Base-by-base conservation (phyloP, 2,329 filamentous ascomycete species). In the Phyllosticta paracitricarpa region DNA sequence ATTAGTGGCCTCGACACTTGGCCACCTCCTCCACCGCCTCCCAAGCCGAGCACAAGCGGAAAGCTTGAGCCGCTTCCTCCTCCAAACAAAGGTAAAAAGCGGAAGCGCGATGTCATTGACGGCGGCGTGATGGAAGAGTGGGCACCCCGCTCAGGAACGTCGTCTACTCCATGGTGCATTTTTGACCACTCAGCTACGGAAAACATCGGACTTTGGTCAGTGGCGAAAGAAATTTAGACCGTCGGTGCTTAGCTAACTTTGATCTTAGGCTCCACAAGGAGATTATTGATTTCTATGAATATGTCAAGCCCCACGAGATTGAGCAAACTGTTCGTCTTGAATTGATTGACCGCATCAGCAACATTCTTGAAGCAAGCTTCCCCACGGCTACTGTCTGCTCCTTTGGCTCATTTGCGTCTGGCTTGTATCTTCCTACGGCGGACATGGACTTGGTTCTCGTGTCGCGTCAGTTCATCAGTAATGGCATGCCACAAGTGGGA, bases 401-500 rank as follows among this genome's bases (percentile, higher is more conserved):
- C 9, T 99, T 99, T 71, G 94, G 94, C n/a, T 97, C 94, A 0
- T 99, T 92, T 74, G 92, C 91, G 66, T 91, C 91, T 2, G 91
- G 89, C 8, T 68, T 83, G 6, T 89, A 89, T 70, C 78, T 90
- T 9, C 87, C 87, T 6, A 86, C 89, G 1, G 91, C 89, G 17
- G 94, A 99, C 71, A 96, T 99, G 86, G 94, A 99, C 71, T 79
- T 99, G 56, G 94, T 96, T 2, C 82, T 94, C 58, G 83, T 92
- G 57, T 87, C 86, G 1, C 77, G 79, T 26, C 91, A 84, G 65
- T 78, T 85, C 64, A 4, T n/a, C 2, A 78, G 80, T 3, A 82
- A 82, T 69, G 76, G 8, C 71, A 24, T 33, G 8, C 40, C 67
- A 69, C 26, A 63, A 79, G 81, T 76, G 67, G 66, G 65, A n/a